These are phyloP conservation scores for Cladophialophora exuberans DNA, from an alignment of 2,329 filamentous ascomycete species.

Conservation along the genomic window DNA sequence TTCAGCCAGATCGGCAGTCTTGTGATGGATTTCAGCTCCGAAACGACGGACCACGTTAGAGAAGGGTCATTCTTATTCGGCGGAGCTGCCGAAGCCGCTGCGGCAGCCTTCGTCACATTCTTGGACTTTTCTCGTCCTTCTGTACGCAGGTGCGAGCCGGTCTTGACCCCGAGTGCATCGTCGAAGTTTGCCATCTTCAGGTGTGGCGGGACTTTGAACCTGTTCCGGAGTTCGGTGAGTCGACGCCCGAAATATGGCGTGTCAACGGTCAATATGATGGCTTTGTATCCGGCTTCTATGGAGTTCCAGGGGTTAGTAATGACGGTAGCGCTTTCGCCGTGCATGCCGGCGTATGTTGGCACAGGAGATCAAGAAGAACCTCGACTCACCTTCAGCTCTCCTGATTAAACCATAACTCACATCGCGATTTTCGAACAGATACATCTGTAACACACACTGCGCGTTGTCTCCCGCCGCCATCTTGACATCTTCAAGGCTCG, in stretches of 20 bases:
- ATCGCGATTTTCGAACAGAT: slow-evolving; percentile 51
- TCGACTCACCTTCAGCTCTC: slow-evolving; percentile 38
- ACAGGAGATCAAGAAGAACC: neutral
- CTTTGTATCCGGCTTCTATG: slow-evolving; percentile 48
- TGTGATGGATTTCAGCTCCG: too few species aligned
- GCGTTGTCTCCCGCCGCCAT: slow-evolving; percentile 39
- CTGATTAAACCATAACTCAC: slow-evolving; percentile 42
- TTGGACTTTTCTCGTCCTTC: too few species aligned
- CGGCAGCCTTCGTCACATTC: too few species aligned
- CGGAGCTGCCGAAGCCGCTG: too few species aligned
- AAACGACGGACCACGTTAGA: too few species aligned
- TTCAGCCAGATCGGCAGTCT: slow-evolving; percentile 31
- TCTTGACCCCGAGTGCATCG: slow-evolving; percentile 48
- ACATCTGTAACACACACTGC: slow-evolving; percentile 51
- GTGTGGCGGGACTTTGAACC: slow-evolving; percentile 28
- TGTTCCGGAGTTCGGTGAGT: slow-evolving; percentile 29
- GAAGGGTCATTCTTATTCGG: too few species aligned
- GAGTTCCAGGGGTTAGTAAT: neutral
- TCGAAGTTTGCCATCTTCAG: slow-evolving; percentile 40
- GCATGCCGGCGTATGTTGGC: too few species aligned
- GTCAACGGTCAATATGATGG: slow-evolving; percentile 57
- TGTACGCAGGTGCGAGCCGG: slow-evolving; percentile 1
- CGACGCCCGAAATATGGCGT: slow-evolving; percentile 52
- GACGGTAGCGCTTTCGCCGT: too few species aligned
- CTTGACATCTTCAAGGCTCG: slow-evolving; percentile 47